phyloP scores from a whole-genome alignment of 371 early-diverging fungal species.

The Mucor racemosus region DNA sequence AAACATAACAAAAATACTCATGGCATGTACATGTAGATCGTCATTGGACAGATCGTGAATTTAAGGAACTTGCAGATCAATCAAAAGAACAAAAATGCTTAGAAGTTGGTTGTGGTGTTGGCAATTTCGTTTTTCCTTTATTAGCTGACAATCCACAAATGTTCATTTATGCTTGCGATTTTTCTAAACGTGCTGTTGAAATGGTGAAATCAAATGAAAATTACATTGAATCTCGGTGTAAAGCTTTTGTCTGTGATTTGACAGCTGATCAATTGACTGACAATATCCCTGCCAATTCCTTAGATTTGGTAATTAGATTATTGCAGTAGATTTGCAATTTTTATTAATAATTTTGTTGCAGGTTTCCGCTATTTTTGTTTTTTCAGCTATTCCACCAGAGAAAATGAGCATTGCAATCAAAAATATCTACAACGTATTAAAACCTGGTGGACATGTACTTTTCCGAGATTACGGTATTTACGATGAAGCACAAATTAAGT shows the following conservation, averaged over 20 bases:
- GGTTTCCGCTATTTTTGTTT: constrained; percentile 81
- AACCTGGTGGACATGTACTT: constrained; percentile 77
- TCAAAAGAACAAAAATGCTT: constrained; percentile 39
- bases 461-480: constrained; percentile 91
- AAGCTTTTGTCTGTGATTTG: constrained; percentile 86
- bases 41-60: constrained; percentile 96
- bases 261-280: constrained; percentile 69
- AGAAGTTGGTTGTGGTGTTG: constrained; percentile 96
- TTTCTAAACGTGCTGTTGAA: constrained; percentile 79
- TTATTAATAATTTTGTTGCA: neutral
- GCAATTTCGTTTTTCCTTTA: constrained; percentile 94
- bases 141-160: constrained; percentile 75
- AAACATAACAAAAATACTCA: too few species aligned
- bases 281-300: constrained; percentile 63
- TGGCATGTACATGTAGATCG: constrained; percentile 57
- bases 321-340: neutral
- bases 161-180: constrained; percentile 84
- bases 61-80: constrained; percentile 73
- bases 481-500: constrained; percentile 90
- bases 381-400: constrained; percentile 88
- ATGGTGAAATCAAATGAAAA: constrained; percentile 73
- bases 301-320: constrained; percentile 64
- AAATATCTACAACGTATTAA: constrained; percentile 71
- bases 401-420: constrained; percentile 69
- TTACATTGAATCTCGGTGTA: constrained; percentile 68